Evolutionary conservation across 2,329 filamentous ascomycete genomes (phyloP), one percentile per base, ranked within the genome.

Genomic region (Diaporthe batatas): DNA sequence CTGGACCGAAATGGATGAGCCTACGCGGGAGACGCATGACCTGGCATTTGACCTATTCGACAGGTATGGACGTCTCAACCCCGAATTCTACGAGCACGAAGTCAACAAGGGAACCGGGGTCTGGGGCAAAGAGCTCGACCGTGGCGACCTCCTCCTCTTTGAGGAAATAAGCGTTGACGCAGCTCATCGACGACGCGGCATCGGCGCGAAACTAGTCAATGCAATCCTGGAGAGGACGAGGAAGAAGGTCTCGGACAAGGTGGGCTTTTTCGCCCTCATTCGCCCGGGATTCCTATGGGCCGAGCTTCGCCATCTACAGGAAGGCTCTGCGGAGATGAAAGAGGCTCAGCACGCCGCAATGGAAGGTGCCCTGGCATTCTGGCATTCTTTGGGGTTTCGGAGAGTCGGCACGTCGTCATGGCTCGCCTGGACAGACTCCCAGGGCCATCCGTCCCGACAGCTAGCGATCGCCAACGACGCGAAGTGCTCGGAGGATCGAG

Each of bases 21-120:
- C 71, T 12, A 49, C 25, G 3, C 36, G 21, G n/a, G 71, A 58
- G 54, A 59, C 42, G 10, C 2, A 6, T 12, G 11, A 73, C 21
- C 72, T 84, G n/a, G 82, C 79, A 18, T 81, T 83, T 72, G 73
- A 79, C 11, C 67, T 84, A 6, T 83, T 84, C 72, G 79, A 84
- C 72, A 76, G 80, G 32, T 84, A 83, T 71, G 83, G 82, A 55
- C 77, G 77, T 68, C 76, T 84, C 32, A 79, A 79, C 55, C 44
- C 73, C 32, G 79, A 82, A 59, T 80, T 79, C 71, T 79, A 79
- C 54, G 70, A 77, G 16, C 80, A 80, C 59, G 54, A 58, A 14
- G 34, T 79, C 36, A 75, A 70, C 29, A 79, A 79, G 72, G 80
- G 79, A 2, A 75, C 77, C 10, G 78, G 79, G 11, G 73, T 76